These are phyloP conservation scores for Blastobotrys illinoisensis DNA, from an alignment of 1,139 yeast species.

Conservation along the genomic window DNA sequence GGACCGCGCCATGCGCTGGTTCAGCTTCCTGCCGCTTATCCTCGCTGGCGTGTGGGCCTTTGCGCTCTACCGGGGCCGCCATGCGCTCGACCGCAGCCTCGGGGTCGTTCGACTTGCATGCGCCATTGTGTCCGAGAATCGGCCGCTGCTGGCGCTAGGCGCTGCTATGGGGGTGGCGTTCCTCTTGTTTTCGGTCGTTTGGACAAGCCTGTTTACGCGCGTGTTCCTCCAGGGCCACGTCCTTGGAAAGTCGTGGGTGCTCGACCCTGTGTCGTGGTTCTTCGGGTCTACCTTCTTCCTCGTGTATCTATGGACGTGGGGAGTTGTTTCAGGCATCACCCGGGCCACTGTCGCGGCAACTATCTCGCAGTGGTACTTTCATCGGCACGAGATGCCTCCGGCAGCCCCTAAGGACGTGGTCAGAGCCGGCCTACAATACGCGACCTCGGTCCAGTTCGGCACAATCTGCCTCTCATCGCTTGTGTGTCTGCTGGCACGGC, in stretches of 20 bases:
- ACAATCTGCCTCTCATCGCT: conserved; percentile 36
- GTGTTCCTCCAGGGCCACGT: conserved; percentile 35
- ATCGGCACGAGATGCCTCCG: conserved; percentile 27
- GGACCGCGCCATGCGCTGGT: conserved; percentile 36
- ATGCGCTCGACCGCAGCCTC: conserved; percentile 32
- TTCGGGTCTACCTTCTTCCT: conserved; percentile 35
- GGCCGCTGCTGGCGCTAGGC: conserved; percentile 29
- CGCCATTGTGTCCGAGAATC: conserved; percentile 31
- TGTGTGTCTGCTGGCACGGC: conserved; percentile 30
- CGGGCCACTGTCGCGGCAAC: conserved; percentile 33
- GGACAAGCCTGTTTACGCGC: conserved; percentile 36
- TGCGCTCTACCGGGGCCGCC: conserved; percentile 31
- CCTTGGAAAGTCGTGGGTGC: conserved; percentile 27
- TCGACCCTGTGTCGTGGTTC: conserved; percentile 31
- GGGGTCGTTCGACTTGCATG: conserved; percentile 36
- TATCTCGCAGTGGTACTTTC: conserved; percentile 39
- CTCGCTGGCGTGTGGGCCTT: conserved; percentile 33
- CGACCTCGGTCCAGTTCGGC: conserved; percentile 35
- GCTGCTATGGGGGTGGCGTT: conserved; percentile 28
- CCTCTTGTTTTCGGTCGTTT: conserved; percentile 31
- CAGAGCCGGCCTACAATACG: conserved; percentile 25
- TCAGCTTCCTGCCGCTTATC: conserved; percentile 31
- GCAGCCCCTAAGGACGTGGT: conserved; percentile 23
- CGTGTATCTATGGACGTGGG: conserved; percentile 42
- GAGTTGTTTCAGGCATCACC: conserved; percentile 36